These are phyloP conservation scores for Wickerhamomyces chambardii DNA, from an alignment of 805 yeast species.

Conservation along the genomic window DNA sequence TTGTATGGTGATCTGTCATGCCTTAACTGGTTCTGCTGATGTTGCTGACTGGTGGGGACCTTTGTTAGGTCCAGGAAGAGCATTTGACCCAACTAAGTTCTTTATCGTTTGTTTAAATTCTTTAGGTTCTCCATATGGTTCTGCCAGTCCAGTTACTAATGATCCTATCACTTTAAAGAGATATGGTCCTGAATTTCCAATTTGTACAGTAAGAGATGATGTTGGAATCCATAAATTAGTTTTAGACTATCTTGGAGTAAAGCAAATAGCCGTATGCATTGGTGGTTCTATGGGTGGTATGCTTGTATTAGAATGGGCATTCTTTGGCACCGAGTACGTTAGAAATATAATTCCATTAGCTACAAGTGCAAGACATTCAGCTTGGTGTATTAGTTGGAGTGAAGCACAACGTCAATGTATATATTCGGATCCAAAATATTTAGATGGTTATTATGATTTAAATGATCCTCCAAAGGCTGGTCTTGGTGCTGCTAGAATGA, in stretches of 20 bases:
- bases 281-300: conserved; percentile 99
- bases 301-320: conserved; percentile 86
- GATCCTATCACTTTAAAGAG: conserved; percentile 67
- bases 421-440: conserved; percentile 89
- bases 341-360: conserved; percentile 74
- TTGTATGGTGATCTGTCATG: conserved; percentile 89
- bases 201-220: conserved; percentile 92
- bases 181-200: conserved; percentile 93
- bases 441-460: conserved; percentile 77
- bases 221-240: conserved; percentile 70
- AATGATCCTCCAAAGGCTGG: conserved; percentile 83
- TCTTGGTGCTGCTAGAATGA: conserved; percentile 94
- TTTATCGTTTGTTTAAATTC: conserved; percentile 85
- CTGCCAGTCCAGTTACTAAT: conserved; percentile 83
- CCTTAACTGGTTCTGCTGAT: conserved; percentile 91
- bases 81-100: conserved; percentile 86
- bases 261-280: conserved; percentile 70
- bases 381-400: conserved; percentile 99
- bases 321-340: conserved; percentile 59
- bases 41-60: conserved; percentile 99
- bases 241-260: conserved; percentile 74
- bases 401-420: conserved; percentile 97
- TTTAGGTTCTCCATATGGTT: conserved; percentile 95
- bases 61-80: conserved; percentile 70
- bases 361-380: conserved; percentile 89